Conservation (phyloP, 2,329 filamentous ascomycete genomes). For the Aspergillus vadensis region DNA sequence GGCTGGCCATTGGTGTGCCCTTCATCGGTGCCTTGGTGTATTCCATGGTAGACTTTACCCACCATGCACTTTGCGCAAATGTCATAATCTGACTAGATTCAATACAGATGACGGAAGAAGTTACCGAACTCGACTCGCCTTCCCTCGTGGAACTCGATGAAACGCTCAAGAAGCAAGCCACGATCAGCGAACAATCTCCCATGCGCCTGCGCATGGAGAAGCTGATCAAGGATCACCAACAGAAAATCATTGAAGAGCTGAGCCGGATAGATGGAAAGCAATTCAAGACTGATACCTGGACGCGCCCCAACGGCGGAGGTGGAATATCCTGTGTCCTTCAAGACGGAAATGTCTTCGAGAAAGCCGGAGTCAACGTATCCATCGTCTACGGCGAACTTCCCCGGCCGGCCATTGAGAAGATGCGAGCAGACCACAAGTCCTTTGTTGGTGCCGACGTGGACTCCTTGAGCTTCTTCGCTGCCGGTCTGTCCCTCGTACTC, state of each 20-base stretch:
- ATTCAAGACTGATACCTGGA: constrained; percentile 86
- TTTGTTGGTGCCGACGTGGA: constrained; percentile 75
- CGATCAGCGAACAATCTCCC: constrained; percentile 75
- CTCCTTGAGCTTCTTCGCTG: constrained; percentile 90
- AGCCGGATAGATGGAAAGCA: constrained; percentile 79
- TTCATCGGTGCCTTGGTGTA: constrained; percentile 54
- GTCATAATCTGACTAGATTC: constrained; percentile 10
- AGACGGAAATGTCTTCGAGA: constrained; percentile 96
- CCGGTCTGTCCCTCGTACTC: constrained; percentile 87
- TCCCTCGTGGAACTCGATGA: constrained; percentile 84
- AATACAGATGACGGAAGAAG: constrained; percentile 39
- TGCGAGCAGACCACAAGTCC: constrained; percentile 93
- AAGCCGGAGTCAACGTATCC: constrained; percentile 92
- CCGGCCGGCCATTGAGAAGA: constrained; percentile 82
- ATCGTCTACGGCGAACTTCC: constrained; percentile 92
- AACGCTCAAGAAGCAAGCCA: constrained; percentile 74
- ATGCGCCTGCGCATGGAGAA: constrained; percentile 98
- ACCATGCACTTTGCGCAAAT: not conserved
- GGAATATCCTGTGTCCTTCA: constrained; percentile 94
- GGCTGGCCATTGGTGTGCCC: constrained; percentile 52
- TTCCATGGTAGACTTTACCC: constrained; percentile 48
- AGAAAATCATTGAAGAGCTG: constrained; percentile 79
- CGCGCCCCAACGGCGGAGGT: constrained; percentile 82
- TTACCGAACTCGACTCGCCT: constrained; percentile 47
- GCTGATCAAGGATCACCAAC: constrained; percentile 90